phyloP scores from a whole-genome alignment of 2,329 filamentous ascomycete species.

The Hansfordia pulvinata region DNA sequence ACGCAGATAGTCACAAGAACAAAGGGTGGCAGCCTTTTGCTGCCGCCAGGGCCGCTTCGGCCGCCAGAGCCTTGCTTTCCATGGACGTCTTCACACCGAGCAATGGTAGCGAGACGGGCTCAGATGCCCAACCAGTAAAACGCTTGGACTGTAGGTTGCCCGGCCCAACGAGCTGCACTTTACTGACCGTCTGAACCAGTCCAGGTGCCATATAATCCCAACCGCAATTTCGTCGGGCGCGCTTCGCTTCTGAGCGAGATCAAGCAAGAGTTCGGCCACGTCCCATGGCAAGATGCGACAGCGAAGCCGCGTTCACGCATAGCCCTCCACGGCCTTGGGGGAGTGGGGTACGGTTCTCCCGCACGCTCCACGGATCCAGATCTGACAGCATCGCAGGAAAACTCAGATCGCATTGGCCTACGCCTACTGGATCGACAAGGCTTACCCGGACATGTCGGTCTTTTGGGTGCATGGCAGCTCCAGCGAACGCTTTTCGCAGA shows the following conservation, averaged over 20 bases:
- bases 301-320: too few relatives aligned
- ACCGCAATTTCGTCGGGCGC: constrained; percentile 6
- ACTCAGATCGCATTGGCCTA: constrained; percentile 19
- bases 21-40: constrained; percentile 18
- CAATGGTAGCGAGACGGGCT: too few relatives aligned
- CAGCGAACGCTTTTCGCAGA: constrained; percentile 13
- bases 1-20: constrained; percentile 19
- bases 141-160: too few relatives aligned
- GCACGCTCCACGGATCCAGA: constrained; percentile 3
- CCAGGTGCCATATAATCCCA: constrained; percentile 6
- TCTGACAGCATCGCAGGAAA: too few relatives aligned
- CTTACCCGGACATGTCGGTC: constrained; percentile 10
- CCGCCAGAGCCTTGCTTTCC: constrained; percentile 15
- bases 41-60: constrained; percentile 15
- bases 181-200: too few relatives aligned
- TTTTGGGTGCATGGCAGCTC: constrained; percentile 21
- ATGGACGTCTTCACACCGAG: too few relatives aligned
- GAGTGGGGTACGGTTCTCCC: constrained; percentile 8
- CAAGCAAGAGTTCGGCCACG: constrained; percentile 1
- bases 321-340: constrained; percentile 11
- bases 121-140: too few relatives aligned
- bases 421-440: constrained; percentile 9
- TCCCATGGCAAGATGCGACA: constrained; percentile 2
- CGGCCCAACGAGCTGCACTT: too few relatives aligned
- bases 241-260: constrained; percentile 2